phyloP scores from a whole-genome alignment of 2,329 filamentous ascomycete genomes.

The Claviceps sp. region DNA sequence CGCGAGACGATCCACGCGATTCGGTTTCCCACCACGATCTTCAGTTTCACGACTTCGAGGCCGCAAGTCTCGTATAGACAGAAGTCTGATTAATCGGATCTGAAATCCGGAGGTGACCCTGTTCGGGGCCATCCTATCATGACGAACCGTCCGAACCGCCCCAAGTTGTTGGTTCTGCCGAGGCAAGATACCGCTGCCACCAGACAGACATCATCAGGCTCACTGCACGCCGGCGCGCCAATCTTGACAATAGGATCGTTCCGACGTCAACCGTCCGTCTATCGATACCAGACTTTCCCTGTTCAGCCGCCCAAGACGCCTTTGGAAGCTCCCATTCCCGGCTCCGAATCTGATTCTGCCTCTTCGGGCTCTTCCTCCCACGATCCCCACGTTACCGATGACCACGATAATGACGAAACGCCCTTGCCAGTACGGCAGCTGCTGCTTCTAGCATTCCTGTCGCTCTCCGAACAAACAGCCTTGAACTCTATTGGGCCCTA shows the following conservation, averaged over 20 bases:
- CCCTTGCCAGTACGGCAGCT: constrained; percentile 77
- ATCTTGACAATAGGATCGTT: constrained; percentile 24
- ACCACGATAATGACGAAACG: constrained; percentile 40
- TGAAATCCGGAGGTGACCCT: too few relatives aligned
- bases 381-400: constrained; percentile 12
- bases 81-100: too few relatives aligned
- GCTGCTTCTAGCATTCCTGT: constrained; percentile 71
- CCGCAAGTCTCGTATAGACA: not conserved
- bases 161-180: not conserved
- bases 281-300: constrained; percentile 73
- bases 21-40: constrained; percentile 1
- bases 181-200: constrained; percentile 1
- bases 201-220: constrained; percentile 26
- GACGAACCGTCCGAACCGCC: constrained; percentile 4
- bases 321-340: constrained; percentile 26
- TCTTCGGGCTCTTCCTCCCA: not conserved
- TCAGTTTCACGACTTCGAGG: not conserved
- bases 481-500: constrained; percentile 95
- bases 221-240: constrained; percentile 38
- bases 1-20: not conserved
- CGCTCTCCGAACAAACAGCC: constrained; percentile 86
- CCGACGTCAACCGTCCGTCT: constrained; percentile 26
- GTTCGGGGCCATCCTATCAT: constrained; percentile 1
- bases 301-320: constrained; percentile 57
- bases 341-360: constrained; percentile 9